A percentile compares a stretch with the other conserved stretches of the same genome.
Evolutionary conservation across 2,329 filamentous ascomycete species (phyloP).

Genomic region (Phaeophleospora eucalypticola): DNA sequence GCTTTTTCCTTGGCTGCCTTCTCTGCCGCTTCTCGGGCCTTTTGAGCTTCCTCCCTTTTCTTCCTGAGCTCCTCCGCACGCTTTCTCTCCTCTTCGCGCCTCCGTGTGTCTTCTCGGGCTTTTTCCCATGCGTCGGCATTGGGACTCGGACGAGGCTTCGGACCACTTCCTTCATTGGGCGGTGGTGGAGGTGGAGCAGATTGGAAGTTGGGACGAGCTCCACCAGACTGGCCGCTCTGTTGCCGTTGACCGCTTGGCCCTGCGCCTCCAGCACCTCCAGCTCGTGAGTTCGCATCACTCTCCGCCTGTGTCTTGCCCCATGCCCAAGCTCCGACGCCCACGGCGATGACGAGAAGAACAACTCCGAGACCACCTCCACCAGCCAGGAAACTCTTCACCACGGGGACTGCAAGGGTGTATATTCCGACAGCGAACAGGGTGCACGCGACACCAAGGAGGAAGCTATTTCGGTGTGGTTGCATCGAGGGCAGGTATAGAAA

Average conservation of each 20-base stretch:
- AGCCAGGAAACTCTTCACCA: slow-evolving; percentile 64
- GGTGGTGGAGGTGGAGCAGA: slow-evolving; percentile 17
- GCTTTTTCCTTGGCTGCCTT: slow-evolving; percentile 42
- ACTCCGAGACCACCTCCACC: slow-evolving; percentile 68
- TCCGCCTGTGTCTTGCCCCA: slow-evolving; percentile 61
- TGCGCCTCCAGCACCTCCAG: slow-evolving; percentile 31
- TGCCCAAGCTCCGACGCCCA: slow-evolving; percentile 76
- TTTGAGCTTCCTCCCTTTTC: slow-evolving; percentile 54
- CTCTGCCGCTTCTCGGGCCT: slow-evolving; percentile 47
- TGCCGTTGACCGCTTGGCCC: slow-evolving; percentile 29
- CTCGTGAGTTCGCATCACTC: slow-evolving; percentile 29
- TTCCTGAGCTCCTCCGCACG: slow-evolving; percentile 57
- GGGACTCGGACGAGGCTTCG: slow-evolving; percentile 22
- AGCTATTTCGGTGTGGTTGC: slow-evolving; percentile 81
- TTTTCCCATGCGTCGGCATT: slow-evolving; percentile 55
- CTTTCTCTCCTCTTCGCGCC: slow-evolving; percentile 58
- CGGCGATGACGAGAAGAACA: slow-evolving; percentile 64
- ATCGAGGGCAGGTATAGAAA: slow-evolving; percentile 94
- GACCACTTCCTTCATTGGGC: slow-evolving; percentile 21
- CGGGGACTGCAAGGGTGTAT: slow-evolving; percentile 69
- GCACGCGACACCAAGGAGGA: slow-evolving; percentile 77
- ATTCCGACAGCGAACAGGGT: slow-evolving; percentile 69
- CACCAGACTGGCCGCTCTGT: slow-evolving; percentile 24
- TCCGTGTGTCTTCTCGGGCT: slow-evolving; percentile 62
- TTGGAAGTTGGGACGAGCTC: slow-evolving; percentile 22